These are phyloP conservation scores for Acacia pycnantha DNA, from an alignment of 331 rosid genomes.

Conservation along the genomic window DNA sequence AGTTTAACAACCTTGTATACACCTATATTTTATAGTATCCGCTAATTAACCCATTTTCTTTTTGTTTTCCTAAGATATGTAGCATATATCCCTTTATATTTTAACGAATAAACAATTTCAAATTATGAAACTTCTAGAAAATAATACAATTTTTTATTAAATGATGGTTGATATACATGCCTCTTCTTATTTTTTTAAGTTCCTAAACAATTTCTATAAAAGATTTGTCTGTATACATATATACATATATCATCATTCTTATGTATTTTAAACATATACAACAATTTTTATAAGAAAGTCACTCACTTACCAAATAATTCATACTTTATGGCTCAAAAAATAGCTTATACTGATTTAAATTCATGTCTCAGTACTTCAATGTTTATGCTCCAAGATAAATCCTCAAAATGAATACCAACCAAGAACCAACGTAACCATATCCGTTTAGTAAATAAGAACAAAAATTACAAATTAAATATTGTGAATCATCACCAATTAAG, in stretches of 20 bases:
- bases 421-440: not conserved
- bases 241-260: too few species aligned
- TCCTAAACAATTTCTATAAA: not conserved
- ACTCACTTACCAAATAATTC: not conserved
- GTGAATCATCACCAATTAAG: not conserved
- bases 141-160: too few species aligned
- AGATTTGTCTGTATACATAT: not conserved
- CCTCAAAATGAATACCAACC: not conserved
- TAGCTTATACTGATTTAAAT: not conserved
- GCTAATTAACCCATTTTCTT: too few species aligned
- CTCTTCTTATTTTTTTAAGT: not conserved
- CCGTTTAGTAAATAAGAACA: not conserved
- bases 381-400: not conserved
- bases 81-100: too few species aligned
- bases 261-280: not conserved
- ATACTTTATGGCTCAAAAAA: not conserved
- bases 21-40: too few species aligned
- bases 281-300: not conserved
- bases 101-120: too few species aligned
- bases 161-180: not conserved
- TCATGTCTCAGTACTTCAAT: not conserved
- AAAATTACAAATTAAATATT: too few species aligned
- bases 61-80: not conserved
- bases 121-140: too few species aligned
- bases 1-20: too few species aligned